Evolutionary conservation across 2,329 filamentous ascomycete genomes (phyloP).

Genomic region (Beauveria rudraprayagi): DNA sequence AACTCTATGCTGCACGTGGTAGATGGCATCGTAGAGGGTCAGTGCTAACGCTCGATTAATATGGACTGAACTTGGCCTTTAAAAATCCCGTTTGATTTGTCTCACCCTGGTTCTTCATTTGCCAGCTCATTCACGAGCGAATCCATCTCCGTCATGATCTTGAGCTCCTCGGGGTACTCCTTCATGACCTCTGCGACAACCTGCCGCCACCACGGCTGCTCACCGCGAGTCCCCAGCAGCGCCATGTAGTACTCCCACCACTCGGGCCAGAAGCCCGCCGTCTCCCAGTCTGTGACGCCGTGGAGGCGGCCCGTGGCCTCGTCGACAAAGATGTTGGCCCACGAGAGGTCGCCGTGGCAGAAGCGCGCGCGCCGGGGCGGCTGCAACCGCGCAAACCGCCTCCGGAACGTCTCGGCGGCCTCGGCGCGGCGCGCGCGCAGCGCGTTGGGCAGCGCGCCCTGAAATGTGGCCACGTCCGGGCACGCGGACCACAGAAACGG

Average conservation of each 20-base stretch:
- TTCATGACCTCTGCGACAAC: constrained; percentile 7
- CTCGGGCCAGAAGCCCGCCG: constrained; percentile 17
- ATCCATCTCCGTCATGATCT: background rate
- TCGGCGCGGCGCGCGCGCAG: constrained; percentile 12
- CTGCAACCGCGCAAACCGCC: background rate
- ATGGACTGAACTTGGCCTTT: background rate
- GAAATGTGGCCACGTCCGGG: constrained; percentile 12
- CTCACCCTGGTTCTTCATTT: background rate
- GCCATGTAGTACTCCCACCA: constrained; percentile 18
- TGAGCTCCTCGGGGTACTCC: constrained; percentile 1
- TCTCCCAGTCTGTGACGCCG: constrained; percentile 52
- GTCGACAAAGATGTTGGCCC: constrained; percentile 26
- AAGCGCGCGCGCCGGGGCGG: constrained; percentile 15
- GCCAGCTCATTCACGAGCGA: background rate
- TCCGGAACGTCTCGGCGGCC: constrained; percentile 11
- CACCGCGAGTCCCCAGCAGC: constrained; percentile 12
- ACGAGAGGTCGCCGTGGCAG: constrained; percentile 26
- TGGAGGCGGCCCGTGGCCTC: constrained; percentile 31
- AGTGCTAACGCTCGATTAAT: background rate
- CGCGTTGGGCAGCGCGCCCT: constrained; percentile 14
- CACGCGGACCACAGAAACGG: constrained; percentile 12
- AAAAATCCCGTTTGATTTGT: background rate
- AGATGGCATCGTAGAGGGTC: background rate
- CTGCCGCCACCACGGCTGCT: constrained; percentile 13
- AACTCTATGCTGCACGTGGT: background rate